Evolutionary conservation across 805 yeast genomes (phyloP).

Genomic region (Metschnikowia matae): DNA sequence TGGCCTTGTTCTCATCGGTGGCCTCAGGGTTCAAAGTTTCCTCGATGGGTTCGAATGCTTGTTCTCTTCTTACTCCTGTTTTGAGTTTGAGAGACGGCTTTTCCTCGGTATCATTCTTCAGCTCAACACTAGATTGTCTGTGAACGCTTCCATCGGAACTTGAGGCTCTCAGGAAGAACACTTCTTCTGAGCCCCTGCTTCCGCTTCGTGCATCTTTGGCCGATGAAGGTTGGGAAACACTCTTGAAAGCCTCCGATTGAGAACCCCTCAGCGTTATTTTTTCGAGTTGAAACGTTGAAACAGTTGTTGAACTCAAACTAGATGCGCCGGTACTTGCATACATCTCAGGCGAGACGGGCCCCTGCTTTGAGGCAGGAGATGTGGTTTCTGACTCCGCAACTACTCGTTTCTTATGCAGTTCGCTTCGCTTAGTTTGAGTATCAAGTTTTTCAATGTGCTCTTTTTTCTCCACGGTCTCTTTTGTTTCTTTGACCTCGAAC

Average conservation of each 20-base stretch:
- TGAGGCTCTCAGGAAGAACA: background rate
- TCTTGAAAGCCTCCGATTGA: background rate
- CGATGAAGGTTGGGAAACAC: slow-evolving; percentile 4
- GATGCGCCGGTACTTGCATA: background rate
- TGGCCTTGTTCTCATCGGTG: slow-evolving; percentile 9
- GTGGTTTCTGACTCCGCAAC: background rate
- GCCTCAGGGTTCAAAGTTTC: background rate
- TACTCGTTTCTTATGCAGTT: background rate
- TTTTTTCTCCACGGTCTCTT: background rate
- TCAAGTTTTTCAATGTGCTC: background rate
- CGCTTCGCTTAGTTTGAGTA: background rate
- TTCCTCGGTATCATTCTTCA: background rate
- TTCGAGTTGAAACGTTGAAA: background rate
- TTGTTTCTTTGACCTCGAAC: background rate
- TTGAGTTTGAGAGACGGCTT: background rate
- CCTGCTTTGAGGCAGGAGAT: background rate
- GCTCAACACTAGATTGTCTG: background rate
- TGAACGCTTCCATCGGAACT: background rate
- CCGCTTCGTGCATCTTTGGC: slow-evolving; percentile 2
- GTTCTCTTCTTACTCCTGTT: background rate
- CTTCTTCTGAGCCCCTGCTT: slow-evolving; percentile 1
- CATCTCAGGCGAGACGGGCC: background rate
- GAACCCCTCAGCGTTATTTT: background rate
- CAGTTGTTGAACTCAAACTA: background rate
- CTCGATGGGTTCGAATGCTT: slow-evolving; percentile 2